Evolutionary conservation across 441 rosid genomes (phyloP), one percentile per base, ranked within the genome.

Genomic region (Populus hybrid): DNA sequence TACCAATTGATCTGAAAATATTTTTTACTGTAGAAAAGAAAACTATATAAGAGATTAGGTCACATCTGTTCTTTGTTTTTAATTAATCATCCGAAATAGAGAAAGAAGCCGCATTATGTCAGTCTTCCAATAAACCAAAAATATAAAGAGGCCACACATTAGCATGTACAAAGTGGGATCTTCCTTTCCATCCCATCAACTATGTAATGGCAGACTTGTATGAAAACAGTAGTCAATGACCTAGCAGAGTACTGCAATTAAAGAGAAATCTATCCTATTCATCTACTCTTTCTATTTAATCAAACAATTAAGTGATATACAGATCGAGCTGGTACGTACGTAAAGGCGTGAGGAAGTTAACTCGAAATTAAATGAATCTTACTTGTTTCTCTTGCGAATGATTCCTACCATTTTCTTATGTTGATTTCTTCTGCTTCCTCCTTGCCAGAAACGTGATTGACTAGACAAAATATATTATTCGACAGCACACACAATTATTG

Each of bases 391-490:
- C 2, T 35, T 20, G 69, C 28, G 63, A 77, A 76, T 78, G 35
- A 79, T 23, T 80, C 66, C n/a, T 63, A 38, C 36, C 83, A 53
- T 65, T 70, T 72, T 69, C 65, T 8, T 70, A 8, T 20, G 56
- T 26, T 42, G 2, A 7, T 2, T 65, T 40, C 73, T 74, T 72
- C 75, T 69, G 63, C 74, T 77, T 56, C 66, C 63, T 29, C 33
- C 76, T 77, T 81, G 45, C 26, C 76, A 77, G 90, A 88, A 80
- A 83, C 90, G 90, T 88, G 90, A 67, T 87, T 85, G 90, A 87
- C 88, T 83, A 64, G 64, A 77, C 86, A 84, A 88, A 81, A 83
- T 53, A 76, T 77, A 76, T 78, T 73, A 77, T 35, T 45, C 65
- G 79, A 33, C 26, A 72, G 78, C 11, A 23, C 33, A 14, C 56